Percentiles rank a stretch among this genome's conserved stretches.
Evolutionary conservation across 345 rosid species (phyloP).

Genomic region (Aurinia saxatilis): DNA sequence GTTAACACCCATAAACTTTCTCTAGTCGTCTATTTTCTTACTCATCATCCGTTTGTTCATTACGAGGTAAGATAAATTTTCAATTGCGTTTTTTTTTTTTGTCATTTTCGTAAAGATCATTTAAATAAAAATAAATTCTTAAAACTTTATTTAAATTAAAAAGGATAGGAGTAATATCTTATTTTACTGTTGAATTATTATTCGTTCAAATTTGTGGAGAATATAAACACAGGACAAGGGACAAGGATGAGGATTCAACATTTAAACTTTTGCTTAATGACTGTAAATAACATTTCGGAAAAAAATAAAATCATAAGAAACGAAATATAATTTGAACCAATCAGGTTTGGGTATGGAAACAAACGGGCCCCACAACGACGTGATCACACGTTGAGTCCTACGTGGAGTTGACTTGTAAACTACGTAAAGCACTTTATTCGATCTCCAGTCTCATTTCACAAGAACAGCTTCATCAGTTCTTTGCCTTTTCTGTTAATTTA

Average conservation of each 20-base stretch:
- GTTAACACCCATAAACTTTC: no score
- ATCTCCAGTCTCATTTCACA: not conserved
- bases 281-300: not conserved
- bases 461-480: not conserved
- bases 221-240: no score
- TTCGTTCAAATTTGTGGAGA: not conserved
- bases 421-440: conserved; percentile 24
- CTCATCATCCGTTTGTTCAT: no score
- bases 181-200: no score
- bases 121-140: no score
- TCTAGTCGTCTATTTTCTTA: no score
- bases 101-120: no score
- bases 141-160: no score
- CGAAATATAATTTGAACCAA: conserved; percentile 5
- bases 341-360: not conserved
- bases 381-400: conserved; percentile 42
- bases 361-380: conserved; percentile 27
- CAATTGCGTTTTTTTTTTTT: no score
- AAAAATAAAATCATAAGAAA: not conserved
- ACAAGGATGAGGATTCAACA: not conserved
- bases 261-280: not conserved
- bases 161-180: no score
- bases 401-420: conserved; percentile 44
- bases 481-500: not conserved
- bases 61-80: no score